phyloP scores from a whole-genome alignment of 345 rosid genomes.

The Salix arbutifolia region DNA sequence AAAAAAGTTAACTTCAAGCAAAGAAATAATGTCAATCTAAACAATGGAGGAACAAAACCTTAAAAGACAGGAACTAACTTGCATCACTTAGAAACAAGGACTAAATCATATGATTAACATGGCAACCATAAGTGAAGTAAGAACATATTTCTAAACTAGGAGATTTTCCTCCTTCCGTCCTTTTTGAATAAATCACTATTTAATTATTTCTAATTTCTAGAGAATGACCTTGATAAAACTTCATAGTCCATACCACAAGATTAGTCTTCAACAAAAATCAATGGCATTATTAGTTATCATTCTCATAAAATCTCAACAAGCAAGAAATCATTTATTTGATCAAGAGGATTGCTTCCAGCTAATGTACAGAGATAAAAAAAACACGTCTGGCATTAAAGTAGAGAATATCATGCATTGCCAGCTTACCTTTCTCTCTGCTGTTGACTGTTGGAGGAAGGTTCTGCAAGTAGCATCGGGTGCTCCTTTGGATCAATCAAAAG shows the following conservation, averaged over 20 bases:
- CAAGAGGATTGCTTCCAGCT: neutral
- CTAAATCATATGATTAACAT: neutral
- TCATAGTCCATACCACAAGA: neutral
- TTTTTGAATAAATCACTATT: neutral
- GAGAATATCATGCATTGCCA: neutral
- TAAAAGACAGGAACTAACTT: neutral
- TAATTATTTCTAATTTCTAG: neutral
- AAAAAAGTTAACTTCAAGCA: neutral
- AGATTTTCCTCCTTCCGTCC: neutral
- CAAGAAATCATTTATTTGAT: neutral
- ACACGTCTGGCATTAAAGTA: neutral
- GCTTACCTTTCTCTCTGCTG: slow-evolving; percentile 88
- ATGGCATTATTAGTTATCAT: neutral
- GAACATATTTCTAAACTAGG: neutral
- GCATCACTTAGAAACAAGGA: neutral
- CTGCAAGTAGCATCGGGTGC: slow-evolving; percentile 95
- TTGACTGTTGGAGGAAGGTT: slow-evolving; percentile 80
- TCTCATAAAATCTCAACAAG: neutral
- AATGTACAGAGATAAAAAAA: neutral
- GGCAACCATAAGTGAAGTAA: neutral
- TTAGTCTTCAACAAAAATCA: neutral
- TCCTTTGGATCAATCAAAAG: slow-evolving; percentile 84
- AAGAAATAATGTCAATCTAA: neutral
- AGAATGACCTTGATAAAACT: neutral
- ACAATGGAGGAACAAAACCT: neutral